These are phyloP conservation scores for Periglandula ipomoeae DNA, from an alignment of 2,329 filamentous ascomycete genomes.

Conservation along the genomic window DNA sequence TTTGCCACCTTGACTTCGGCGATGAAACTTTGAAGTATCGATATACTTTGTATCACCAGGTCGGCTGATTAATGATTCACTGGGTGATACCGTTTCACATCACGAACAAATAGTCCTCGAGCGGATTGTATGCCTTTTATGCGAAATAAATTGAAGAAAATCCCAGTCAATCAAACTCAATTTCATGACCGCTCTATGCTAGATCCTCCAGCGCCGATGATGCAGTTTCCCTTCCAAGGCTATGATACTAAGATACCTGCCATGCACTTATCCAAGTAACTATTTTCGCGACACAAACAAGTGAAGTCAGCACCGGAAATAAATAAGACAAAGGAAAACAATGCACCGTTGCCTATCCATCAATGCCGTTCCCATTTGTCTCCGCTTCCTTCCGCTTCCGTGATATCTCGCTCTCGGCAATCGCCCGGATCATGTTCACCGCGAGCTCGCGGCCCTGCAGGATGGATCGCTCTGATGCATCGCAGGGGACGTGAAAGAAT, in stretches of 20 bases:
- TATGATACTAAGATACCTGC: no score
- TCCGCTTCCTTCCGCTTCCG: conserved; percentile 10
- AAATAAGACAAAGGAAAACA: neutral
- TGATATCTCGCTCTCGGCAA: conserved; percentile 41
- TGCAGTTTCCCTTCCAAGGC: neutral
- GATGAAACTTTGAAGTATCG: no score
- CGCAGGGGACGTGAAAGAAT: conserved; percentile 65
- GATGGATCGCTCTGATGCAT: conserved; percentile 39
- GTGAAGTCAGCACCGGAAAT: neutral
- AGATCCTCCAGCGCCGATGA: neutral
- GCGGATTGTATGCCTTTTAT: no score
- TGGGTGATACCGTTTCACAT: no score
- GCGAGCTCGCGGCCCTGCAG: conserved; percentile 41
- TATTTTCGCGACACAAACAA: neutral
- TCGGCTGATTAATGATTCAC: no score
- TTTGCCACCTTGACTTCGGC: no score
- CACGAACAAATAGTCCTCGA: no score
- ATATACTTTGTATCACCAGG: no score
- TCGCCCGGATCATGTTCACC: conserved; percentile 45
- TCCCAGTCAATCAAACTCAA: no score
- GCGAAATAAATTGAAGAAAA: no score
- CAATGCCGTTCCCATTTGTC: neutral
- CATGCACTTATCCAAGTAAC: neutral
- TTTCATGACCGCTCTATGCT: neutral
- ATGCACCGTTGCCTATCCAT: neutral